Evolutionary conservation across 495 filamentous ascomycete genomes (phyloP), one percentile per base, ranked within the genome.

Genomic region (Amorphotheca resinae): DNA sequence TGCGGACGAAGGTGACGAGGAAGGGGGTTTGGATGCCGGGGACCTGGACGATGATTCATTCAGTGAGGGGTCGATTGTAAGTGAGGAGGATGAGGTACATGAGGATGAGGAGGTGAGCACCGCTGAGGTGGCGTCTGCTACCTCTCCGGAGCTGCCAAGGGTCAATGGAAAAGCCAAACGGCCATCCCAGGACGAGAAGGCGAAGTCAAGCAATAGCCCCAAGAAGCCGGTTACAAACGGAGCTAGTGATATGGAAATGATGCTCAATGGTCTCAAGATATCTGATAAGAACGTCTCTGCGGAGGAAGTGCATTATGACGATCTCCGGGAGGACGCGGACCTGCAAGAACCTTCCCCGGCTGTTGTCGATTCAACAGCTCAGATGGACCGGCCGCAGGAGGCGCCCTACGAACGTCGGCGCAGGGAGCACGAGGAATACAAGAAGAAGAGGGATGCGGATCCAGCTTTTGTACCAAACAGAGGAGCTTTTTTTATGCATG

Each of bases 401-500:
- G 66, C 68, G 14, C 59, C 73, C 28, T 70, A 73, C 42, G 82
- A 91, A 35, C 69, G 71, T 43, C 77, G 81, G 62, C 77, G 84
- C 40, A 77, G 80, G 40, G 89, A 95, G 51, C 83, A 93, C 53
- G 89, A 95, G 33, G 86, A 94, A 53, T 87, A 88, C 60, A 75
- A 78, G 59, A 84, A 84, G 64, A 81, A 82, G 58, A 74, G 84
- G 49, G 87, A 89, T 55, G 79, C 83, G 47, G 86, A 95, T 64
- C 91, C 91, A 33, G 79, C 89, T 22, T 93, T 94, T 60, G 87
- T 96, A 25, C 91, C 91, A 41, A 96, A 93, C 53, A 73, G 93
- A 38, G 91, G 91, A 18, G 81, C 79, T 41, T 98, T 98, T 68
- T 98, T 95, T 67, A 79, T 96, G 68, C 91, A 98, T 61, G 91